Base-by-base conservation (phyloP, 192 early-diverging fungal genomes). In the Gonapodya prolifera region DNA sequence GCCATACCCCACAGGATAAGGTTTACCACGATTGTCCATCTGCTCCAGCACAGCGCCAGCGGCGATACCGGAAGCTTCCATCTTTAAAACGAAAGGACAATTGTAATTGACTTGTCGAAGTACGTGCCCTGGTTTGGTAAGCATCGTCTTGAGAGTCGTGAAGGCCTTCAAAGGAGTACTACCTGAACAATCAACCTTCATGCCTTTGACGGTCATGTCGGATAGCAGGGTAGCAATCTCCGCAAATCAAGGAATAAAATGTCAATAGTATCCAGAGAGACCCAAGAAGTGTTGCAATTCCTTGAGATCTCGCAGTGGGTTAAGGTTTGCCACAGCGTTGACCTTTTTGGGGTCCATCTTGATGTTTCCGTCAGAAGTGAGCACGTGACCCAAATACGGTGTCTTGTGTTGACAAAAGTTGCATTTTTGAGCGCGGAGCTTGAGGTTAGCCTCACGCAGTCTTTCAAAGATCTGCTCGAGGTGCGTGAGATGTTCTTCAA, bases 361-460 rank as follows among this genome's bases (percentile, higher is more conserved):
- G 32, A 77, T 30, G 8, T 16, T 23, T 23, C 76, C 45, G 70
- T 77, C 34, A 35, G 30, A 17, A 30, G 76, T 71, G 35, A 77
- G 18, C 1, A 45, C 33, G 33, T 77, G 33, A 0, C 76, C 76
- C 0, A 77, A 34, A 2, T 73, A 73, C 31, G 18, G 18, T 30
- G 32, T 32, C 32, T 73, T 29, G 29, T 32, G 2, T 13, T 32
- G 18, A 29, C 18, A 73, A 73, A 73, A 73, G 28, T 73, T 73
- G 71, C 71, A 73, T 32, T 73, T 73, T 73, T 8, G 18, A 30
- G 71, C 71, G 13, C 29, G 71, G 8, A 73, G 71, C 18, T 30
- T 32, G 8, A 81, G 32, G 76, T 34, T 30, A 76, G 69, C 71
- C 30, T 84, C 0, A 28, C 32, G 29, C 0, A 84, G 71, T 0